Percentiles rank a stretch among this genome's conserved stretches.
phyloP scores from a whole-genome alignment of 2,329 filamentous ascomycete species.

The Parascedosporium putredinis region DNA sequence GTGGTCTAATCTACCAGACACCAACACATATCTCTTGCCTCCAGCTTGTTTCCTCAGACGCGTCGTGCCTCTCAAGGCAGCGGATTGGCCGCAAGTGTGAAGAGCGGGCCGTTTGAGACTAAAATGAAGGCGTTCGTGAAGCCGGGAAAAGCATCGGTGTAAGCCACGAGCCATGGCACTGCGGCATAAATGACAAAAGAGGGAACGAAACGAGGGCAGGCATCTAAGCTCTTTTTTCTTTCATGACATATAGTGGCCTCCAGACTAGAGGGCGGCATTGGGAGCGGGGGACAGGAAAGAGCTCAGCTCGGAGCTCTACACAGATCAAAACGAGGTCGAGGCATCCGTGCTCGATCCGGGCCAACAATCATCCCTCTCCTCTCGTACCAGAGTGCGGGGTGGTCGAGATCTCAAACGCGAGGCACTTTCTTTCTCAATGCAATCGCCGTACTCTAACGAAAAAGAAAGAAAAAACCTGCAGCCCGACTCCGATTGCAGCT shows the following conservation, averaged over 20 bases:
- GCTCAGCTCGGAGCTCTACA: neutral
- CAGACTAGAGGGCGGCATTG: no score
- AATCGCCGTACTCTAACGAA: neutral
- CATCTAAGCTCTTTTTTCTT: neutral
- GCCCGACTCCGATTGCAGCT: no score
- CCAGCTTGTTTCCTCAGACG: neutral
- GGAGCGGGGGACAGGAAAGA: no score
- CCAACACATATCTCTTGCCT: neutral
- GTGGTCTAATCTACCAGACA: slow-evolving; percentile 3
- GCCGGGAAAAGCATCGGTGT: neutral
- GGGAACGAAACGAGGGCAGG: neutral
- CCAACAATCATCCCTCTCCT: no score
- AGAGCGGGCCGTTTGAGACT: neutral
- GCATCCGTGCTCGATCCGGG: neutral
- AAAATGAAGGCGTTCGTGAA: neutral
- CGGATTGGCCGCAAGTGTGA: neutral
- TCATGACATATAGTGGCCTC: neutral
- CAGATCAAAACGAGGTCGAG: neutral
- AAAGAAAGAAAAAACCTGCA: no score
- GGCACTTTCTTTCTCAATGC: neutral
- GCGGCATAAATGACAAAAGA: neutral
- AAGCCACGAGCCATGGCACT: no score
- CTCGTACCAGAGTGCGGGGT: no score
- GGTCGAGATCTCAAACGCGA: neutral
- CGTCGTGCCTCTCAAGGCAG: neutral